These are phyloP conservation scores for Pyronema domesticum DNA, from an alignment of 495 filamentous ascomycete genomes.

Conservation along the genomic window DNA sequence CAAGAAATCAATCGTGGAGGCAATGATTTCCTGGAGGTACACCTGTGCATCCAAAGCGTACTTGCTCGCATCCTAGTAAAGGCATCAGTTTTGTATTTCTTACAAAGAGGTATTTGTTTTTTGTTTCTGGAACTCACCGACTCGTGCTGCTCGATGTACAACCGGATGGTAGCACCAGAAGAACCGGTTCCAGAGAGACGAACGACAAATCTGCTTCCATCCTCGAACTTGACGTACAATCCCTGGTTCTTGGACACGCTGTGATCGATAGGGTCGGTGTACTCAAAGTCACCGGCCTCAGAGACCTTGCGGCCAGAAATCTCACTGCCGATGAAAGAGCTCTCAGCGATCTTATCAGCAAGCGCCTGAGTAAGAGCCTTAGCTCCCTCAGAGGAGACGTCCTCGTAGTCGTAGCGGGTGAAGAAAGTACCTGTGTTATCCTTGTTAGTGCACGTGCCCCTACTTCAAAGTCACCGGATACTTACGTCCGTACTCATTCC, in stretches of 20 bases:
- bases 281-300: constrained; percentile 87
- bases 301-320: constrained; percentile 49
- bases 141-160: constrained; percentile 91
- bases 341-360: constrained; percentile 46
- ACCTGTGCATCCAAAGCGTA: constrained; percentile 70
- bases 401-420: constrained; percentile 96
- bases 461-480: background rate
- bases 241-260: constrained; percentile 92
- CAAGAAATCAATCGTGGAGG: constrained; percentile 62
- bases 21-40: constrained; percentile 80
- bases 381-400: constrained; percentile 75
- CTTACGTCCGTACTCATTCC: constrained; percentile 67
- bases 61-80: constrained; percentile 45
- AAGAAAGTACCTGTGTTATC: constrained; percentile 58
- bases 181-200: constrained; percentile 86
- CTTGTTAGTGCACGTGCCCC: background rate
- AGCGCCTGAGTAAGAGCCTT: constrained; percentile 70
- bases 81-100: background rate
- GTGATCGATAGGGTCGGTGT: constrained; percentile 80
- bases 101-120: background rate
- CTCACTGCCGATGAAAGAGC: constrained; percentile 60
- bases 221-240: constrained; percentile 83
- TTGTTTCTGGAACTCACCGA: constrained; percentile 12
- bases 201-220: constrained; percentile 85
- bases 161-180: constrained; percentile 82